Percentiles rank a stretch among this genome's conserved stretches.
phyloP scores from a whole-genome alignment of 257 asterid genomes.

The Primulina huaijiensis region DNA sequence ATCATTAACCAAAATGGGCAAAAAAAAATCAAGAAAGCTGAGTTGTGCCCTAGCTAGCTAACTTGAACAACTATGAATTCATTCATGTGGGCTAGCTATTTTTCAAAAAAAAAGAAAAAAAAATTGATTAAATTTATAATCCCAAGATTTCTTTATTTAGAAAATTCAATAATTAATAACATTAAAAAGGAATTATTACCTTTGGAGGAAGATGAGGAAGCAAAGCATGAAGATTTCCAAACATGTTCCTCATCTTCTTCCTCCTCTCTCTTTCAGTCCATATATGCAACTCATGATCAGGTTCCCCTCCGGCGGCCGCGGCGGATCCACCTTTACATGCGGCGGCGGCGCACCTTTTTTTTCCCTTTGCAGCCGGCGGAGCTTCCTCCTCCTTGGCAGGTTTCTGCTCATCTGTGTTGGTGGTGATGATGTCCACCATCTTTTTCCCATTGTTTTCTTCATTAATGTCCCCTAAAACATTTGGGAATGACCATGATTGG shows the following conservation, averaged over 20 bases:
- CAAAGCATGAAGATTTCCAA: slow-evolving; percentile 67
- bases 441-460: slow-evolving; percentile 27
- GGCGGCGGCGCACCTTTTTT: slow-evolving; percentile 24
- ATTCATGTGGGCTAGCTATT: not conserved
- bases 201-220: slow-evolving; percentile 79
- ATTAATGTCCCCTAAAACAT: slow-evolving; percentile 21
- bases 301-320: slow-evolving; percentile 20
- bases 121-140: not conserved
- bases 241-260: slow-evolving; percentile 83
- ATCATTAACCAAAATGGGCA: not conserved
- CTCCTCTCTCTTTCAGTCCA: slow-evolving; percentile 87
- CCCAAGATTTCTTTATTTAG: not conserved
- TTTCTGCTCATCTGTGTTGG: slow-evolving; percentile 8
- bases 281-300: slow-evolving; percentile 66
- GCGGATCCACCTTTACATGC: not conserved
- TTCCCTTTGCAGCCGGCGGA: slow-evolving; percentile 17
- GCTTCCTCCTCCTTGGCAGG: slow-evolving; percentile 10
- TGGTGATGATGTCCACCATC: slow-evolving; percentile 14
- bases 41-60: not conserved
- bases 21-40: not conserved
- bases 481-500: slow-evolving; percentile 35
- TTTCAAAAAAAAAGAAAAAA: too few species aligned
- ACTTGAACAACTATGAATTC: not conserved
- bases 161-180: too few species aligned
- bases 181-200: slow-evolving; percentile 35